Base-by-base conservation (phyloP, 2,329 filamentous ascomycete species). In the Pseudocercospora eumusae region DNA sequence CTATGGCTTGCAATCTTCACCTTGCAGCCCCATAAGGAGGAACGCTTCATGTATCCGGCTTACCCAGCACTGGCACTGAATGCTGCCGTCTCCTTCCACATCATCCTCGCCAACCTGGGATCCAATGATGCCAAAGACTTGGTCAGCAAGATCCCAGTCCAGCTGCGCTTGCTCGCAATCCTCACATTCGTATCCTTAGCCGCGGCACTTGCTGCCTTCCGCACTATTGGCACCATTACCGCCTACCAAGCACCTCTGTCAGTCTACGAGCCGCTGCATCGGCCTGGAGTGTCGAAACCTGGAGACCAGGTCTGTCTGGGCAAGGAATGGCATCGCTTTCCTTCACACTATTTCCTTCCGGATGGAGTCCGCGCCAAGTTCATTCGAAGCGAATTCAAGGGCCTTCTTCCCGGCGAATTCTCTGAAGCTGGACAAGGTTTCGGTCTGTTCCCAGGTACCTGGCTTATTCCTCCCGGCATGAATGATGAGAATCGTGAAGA, bases 271-370 rank as follows among this genome's bases (percentile, higher is more conserved):
- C 86, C 88, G 0, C 80, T 98, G 0, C 81, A 85, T 53, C 82
- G 81, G 13, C 71, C 79, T 8, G 83, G 80, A 0, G 69, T 90
- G 5, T 84, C 86, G 1, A 76, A 79, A 0, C 74, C 79, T 1
- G 90, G 88, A 15, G 88, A 91, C 65, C 87, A 82, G 18, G 86
- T 99, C 2, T 99, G 95, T 75, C 85, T 96, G 42, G 92, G 91
- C 27, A 99, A 98, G 75, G 95, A 99, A 74, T 99, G 95, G 95
- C 97, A 99, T 76, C 90, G 95, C 36, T 98, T 97, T 74, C 93
- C 95, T 1, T 93, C 90, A 0, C 96, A 93, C 0, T 98, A 92
- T 79, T 92, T 95, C 74, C 81, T 99, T 2, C 93, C 95, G 0
- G 81, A 87, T n/a, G 84, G 86, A 55, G 90, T 95, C 80, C 88